phyloP scores from a whole-genome alignment of 2,329 filamentous ascomycete genomes.

The Stachybotrys chartarum region DNA sequence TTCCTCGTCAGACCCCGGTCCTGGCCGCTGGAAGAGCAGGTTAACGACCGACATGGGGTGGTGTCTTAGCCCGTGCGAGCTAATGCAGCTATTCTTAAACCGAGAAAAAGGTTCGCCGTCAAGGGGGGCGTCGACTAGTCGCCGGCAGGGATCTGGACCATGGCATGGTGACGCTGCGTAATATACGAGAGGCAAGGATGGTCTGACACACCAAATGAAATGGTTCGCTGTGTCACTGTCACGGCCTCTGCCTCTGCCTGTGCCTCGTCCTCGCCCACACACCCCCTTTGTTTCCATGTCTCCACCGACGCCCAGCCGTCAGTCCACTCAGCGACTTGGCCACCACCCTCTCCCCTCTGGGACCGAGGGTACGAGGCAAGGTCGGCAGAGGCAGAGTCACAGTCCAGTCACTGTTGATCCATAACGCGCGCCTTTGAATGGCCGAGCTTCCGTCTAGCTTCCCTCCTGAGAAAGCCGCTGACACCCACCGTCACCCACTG shows the following conservation, averaged over 20 bases:
- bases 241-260: constrained; percentile 16
- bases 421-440: background rate
- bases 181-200: constrained; percentile 42
- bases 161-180: constrained; percentile 37
- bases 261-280: constrained; percentile 11
- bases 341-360: background rate
- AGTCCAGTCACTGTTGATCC: constrained; percentile 1
- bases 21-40: constrained; percentile 14
- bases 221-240: constrained; percentile 22
- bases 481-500: constrained; percentile 9
- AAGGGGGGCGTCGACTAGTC: constrained; percentile 18
- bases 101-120: constrained; percentile 24
- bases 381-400: background rate
- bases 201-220: constrained; percentile 44
- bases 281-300: constrained; percentile 12
- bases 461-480: constrained; percentile 14
- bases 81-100: constrained; percentile 40
- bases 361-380: background rate
- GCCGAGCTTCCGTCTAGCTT: constrained; percentile 5
- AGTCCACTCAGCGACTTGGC: constrained; percentile 11
- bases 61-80: constrained; percentile 25
- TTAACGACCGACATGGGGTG: constrained; percentile 25
- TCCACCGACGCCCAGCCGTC: constrained; percentile 17
- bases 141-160: constrained; percentile 19
- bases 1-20: constrained; percentile 22